phyloP scores from a whole-genome alignment of 345 rosid species.

The Corymbia maculata region DNA sequence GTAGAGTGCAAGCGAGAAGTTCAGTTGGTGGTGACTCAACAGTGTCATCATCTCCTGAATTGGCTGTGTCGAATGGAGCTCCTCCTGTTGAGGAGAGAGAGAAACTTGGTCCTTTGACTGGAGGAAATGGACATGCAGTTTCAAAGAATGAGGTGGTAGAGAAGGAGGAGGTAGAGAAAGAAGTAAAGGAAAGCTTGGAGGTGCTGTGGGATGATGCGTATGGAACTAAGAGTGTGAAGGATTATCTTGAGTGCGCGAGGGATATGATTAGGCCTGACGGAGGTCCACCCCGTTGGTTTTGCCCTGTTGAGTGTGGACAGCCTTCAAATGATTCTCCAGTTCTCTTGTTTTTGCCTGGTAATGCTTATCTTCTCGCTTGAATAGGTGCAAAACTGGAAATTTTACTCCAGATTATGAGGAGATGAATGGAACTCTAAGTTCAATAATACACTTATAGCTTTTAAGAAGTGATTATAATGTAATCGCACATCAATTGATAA shows the following conservation, averaged over 20 bases:
- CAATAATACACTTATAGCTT: not conserved
- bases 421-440: not conserved
- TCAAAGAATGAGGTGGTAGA: not conserved
- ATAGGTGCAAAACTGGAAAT: not conserved
- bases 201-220: not conserved
- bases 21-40: not conserved
- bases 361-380: not conserved
- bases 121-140: not conserved
- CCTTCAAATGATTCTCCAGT: conserved; percentile 60
- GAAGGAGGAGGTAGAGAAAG: not conserved
- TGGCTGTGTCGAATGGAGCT: not conserved
- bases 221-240: not conserved
- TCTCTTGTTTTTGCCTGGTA: not conserved
- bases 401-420: not conserved
- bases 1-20: not conserved
- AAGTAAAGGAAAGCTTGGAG: not conserved
- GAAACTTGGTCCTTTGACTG: not conserved
- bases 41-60: not conserved
- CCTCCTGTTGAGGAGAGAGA: not conserved
- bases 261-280: conserved; percentile 52
- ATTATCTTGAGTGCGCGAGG: not conserved
- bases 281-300: conserved; percentile 90
- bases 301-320: conserved; percentile 66
- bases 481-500: not conserved
- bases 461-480: not conserved